phyloP scores from a whole-genome alignment of 2,329 filamentous ascomycete genomes.

The Lachnellula hyalina region DNA sequence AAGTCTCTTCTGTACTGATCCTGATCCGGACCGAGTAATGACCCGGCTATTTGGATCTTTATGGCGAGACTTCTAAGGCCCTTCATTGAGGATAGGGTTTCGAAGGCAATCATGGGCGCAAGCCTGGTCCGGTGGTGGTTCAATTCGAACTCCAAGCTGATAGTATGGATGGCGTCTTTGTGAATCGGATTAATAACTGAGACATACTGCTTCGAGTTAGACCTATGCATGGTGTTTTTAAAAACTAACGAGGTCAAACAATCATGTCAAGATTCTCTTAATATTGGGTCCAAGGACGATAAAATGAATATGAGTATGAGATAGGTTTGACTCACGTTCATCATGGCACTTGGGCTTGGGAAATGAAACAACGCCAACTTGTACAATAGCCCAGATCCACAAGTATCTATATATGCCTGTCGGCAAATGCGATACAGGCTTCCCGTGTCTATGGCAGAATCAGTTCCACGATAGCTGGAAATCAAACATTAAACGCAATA shows the following conservation, averaged over 20 bases:
- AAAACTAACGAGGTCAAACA: too few relatives aligned
- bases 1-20: not conserved
- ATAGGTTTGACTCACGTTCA: not conserved
- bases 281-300: too few relatives aligned
- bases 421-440: constrained; percentile 9
- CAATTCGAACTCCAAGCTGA: not conserved
- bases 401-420: constrained; percentile 9
- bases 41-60: not conserved
- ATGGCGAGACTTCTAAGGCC: not conserved
- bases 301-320: not conserved
- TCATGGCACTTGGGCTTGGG: constrained; percentile 3
- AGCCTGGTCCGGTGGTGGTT: not conserved
- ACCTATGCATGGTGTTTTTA: not conserved
- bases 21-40: not conserved
- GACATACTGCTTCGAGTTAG: constrained; percentile 2
- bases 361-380: constrained; percentile 2
- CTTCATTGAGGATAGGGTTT: constrained; percentile 1
- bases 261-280: too few relatives aligned
- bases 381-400: constrained; percentile 9
- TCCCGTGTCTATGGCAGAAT: constrained; percentile 1
- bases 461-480: not conserved
- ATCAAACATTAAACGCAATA: not conserved
- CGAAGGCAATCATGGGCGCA: not conserved
- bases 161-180: constrained; percentile 4
- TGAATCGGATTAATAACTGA: constrained; percentile 11